Evolutionary conservation across 257 asterid genomes (phyloP).

Genomic region (Euphrasia confusa): DNA sequence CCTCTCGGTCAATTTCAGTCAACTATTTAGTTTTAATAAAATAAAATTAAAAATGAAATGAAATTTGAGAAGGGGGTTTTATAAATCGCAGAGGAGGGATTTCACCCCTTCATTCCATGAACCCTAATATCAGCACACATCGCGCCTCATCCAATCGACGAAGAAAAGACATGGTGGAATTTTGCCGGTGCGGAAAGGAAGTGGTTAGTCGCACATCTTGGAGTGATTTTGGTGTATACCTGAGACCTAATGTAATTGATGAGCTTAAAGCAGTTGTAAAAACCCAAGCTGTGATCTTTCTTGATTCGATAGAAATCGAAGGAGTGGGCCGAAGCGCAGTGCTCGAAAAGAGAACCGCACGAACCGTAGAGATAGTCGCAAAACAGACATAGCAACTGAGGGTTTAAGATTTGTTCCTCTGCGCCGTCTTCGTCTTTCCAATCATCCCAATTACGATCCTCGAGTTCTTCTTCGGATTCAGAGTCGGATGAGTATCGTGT

Average conservation of each 20-base stretch:
- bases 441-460: conserved; percentile 48
- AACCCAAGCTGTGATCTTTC: conserved; percentile 48
- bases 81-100: too few species aligned
- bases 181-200: too few species aligned
- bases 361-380: conserved; percentile 50
- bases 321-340: conserved; percentile 60
- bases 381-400: conserved; percentile 52
- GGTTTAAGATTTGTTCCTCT: conserved; percentile 25
- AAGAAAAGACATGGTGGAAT: too few species aligned
- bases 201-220: too few species aligned
- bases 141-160: too few species aligned
- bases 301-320: conserved; percentile 49
- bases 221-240: conserved; percentile 36
- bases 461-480: conserved; percentile 32
- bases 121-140: too few species aligned
- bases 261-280: conserved; percentile 76
- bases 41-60: too few species aligned
- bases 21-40: too few species aligned
- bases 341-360: conserved; percentile 52
- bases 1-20: too few species aligned
- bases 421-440: conserved; percentile 35
- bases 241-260: conserved; percentile 78
- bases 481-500: conserved; percentile 20
- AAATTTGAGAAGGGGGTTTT: too few species aligned
- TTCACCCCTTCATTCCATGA: too few species aligned